These are phyloP conservation scores for Kodamaea nitidulidarum DNA, from an alignment of 805 yeast genomes.

Conservation along the genomic window DNA sequence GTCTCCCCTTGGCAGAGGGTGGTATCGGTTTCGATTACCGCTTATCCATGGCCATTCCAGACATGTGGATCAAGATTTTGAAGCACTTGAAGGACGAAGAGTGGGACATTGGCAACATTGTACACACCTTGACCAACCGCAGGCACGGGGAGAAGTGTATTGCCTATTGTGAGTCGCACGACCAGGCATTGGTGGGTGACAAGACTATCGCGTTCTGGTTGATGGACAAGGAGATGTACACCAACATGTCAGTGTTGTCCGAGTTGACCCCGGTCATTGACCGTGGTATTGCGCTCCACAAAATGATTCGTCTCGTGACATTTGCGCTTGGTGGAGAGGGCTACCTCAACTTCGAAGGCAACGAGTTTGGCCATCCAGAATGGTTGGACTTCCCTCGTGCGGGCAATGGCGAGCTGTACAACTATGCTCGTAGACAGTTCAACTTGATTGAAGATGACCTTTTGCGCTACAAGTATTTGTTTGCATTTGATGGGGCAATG, in stretches of 20 bases:
- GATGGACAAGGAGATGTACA: conserved; percentile 98
- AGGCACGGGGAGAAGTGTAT: conserved; percentile 86
- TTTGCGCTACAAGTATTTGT: conserved; percentile 73
- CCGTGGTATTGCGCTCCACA: conserved; percentile 88
- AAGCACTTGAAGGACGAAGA: conserved; percentile 83
- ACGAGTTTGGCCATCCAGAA: conserved; percentile 98
- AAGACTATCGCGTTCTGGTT: conserved; percentile 96
- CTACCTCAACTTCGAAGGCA: conserved; percentile 92
- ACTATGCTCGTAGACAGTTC: conserved; percentile 94
- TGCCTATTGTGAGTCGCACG: conserved; percentile 92
- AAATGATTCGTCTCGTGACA: conserved; percentile 82
- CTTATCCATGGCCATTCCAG: conserved; percentile 95
- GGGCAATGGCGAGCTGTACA: conserved; percentile 84
- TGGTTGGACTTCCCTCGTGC: conserved; percentile 96
- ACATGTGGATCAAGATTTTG: conserved; percentile 95
- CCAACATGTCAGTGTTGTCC: conserved; percentile 79
- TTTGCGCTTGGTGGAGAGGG: conserved; percentile 96
- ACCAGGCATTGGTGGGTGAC: conserved; percentile 96
- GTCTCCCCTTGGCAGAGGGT: conserved; percentile 67
- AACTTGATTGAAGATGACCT: conserved; percentile 76
- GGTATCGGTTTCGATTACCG: conserved; percentile 95
- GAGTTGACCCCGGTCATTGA: conserved; percentile 76
- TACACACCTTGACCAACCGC: conserved; percentile 79
- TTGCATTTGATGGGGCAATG: conserved; percentile 82
- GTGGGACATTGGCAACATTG: conserved; percentile 84